phyloP scores from a whole-genome alignment of 176 grass and related monocot species.

The Carex cristatella region DNA sequence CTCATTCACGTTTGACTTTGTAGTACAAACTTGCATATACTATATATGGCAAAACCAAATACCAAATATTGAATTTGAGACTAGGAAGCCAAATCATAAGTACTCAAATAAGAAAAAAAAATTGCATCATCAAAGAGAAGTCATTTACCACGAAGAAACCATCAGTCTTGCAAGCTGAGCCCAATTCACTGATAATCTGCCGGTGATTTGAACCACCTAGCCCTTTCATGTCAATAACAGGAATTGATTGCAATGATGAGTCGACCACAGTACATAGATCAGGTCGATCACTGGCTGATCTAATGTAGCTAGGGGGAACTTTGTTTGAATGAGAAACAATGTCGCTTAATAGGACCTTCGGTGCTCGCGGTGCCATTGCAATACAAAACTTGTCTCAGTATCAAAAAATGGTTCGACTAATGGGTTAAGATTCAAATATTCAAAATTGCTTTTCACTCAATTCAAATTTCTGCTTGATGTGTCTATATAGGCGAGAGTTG shows the following conservation, averaged over 20 bases:
- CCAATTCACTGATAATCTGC: slow-evolving; percentile 44
- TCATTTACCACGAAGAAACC: slow-evolving; percentile 81
- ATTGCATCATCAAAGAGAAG: too few species aligned
- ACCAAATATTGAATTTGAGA: background rate
- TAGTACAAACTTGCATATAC: too few species aligned
- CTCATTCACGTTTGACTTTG: too few species aligned
- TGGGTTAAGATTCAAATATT: background rate
- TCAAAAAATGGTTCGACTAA: background rate
- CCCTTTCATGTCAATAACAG: slow-evolving; percentile 50
- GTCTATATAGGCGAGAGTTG: background rate
- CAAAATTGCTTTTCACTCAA: background rate
- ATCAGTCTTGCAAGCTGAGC: slow-evolving; percentile 48
- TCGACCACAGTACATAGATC: slow-evolving; percentile 49
- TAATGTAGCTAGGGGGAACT: slow-evolving; percentile 48
- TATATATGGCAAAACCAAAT: background rate
- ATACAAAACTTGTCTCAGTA: background rate
- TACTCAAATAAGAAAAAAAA: too few species aligned
- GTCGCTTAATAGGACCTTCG: slow-evolving; percentile 49
- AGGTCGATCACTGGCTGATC: slow-evolving; percentile 52
- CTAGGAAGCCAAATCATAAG: background rate
- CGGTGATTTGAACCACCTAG: slow-evolving; percentile 35
- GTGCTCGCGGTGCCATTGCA: slow-evolving; percentile 17
- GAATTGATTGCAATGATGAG: slow-evolving; percentile 35
- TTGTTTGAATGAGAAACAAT: slow-evolving; percentile 5
- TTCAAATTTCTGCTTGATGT: background rate